phyloP scores from a whole-genome alignment of 2,329 filamentous ascomycete species.

The Gliomastix tumulicola region DNA sequence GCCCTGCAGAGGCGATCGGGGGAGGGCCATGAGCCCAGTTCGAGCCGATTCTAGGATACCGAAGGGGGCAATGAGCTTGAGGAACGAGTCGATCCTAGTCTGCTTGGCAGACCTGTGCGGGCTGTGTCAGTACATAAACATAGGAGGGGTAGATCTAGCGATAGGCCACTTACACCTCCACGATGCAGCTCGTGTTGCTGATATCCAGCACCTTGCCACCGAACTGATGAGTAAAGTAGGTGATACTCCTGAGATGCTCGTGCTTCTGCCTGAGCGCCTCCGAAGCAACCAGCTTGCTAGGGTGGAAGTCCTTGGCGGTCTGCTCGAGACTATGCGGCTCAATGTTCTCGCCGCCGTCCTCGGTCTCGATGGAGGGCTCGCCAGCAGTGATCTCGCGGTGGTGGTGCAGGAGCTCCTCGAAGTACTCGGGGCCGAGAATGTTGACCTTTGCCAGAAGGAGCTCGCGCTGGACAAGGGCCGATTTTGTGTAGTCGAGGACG shows the following conservation, averaged over 20 bases:
- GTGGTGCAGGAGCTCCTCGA: constrained; percentile 91
- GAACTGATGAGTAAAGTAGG: constrained; percentile 94
- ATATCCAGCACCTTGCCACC: constrained; percentile 97
- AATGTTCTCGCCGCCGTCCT: constrained; percentile 30
- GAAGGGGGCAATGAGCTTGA: constrained; percentile 91
- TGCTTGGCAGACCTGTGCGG: constrained; percentile 75
- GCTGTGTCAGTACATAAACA: constrained; percentile 17
- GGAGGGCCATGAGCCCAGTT: constrained; percentile 94
- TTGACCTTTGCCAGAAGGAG: constrained; percentile 93
- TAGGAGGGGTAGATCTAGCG: too few relatives aligned
- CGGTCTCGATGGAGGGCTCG: constrained; percentile 28
- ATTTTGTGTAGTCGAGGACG: constrained; percentile 89
- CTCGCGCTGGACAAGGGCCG: constrained; percentile 92
- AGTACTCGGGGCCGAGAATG: constrained; percentile 95
- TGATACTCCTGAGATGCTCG: constrained; percentile 93
- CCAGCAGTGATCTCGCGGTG: constrained; percentile 75
- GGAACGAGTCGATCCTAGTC: constrained; percentile 88
- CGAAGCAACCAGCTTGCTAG: constrained; percentile 74
- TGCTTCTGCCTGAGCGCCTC: constrained; percentile 95
- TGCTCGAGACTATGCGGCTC: constrained; percentile 35
- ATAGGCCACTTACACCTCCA: constrained; percentile 72
- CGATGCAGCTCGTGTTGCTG: constrained; percentile 96
- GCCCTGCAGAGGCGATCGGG: constrained; percentile 79
- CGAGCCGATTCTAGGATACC: constrained; percentile 94
- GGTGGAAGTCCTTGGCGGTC: constrained; percentile 70